Base-by-base conservation (phyloP, 2,329 filamentous ascomycete genomes). In the Parastagonospora avenae region DNA sequence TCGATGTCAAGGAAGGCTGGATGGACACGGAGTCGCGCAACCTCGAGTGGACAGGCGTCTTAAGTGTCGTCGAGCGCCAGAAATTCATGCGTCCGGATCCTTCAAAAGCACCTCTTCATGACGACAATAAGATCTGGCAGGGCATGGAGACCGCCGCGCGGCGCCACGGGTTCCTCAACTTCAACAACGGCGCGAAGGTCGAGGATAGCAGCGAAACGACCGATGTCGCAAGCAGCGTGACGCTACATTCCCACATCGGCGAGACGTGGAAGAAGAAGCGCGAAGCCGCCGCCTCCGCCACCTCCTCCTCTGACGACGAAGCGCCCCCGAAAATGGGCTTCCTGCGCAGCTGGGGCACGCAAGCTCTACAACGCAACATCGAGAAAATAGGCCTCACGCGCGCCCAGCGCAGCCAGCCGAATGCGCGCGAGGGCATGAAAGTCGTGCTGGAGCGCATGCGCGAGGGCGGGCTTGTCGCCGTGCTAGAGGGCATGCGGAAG, bases 21-120 rank as follows among this genome's bases (percentile, higher is more conserved):
- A 92, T 94, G 89, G 82, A 84, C 68, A 91, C 89, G 0, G 89
- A 93, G 76, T 90, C 86, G 64, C 82, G 85, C 57, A 94, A 94
- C 65, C 79, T 94, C 46, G 91, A 93, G 74, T 93, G 89, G 75
- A 90, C 89, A 4, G 88, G 90, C 52, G 87, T 94, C 14, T 76
- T 94, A 33, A 90, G 86, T 41, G 89, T 94, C 10, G 80, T 92
- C 15, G 90, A 94, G 76, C 80, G 85, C 61, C 90, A 94, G 69
- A 76, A 83, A 49, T 94, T 91, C 73, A 80, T 78, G 47, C 77
- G 84, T 4, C 78, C 80, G 9, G 42, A 46, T 9, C 62, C 50
- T 9, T 8, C 19, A 27, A 14, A 15, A 4, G n/a, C 16, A 5
- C 35, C 48, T 7, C 33, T 61, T 1, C 49, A 53, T 4, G 63